These are phyloP conservation scores for Blastomyces emzantsi DNA, from an alignment of 2,329 filamentous ascomycete genomes.

Conservation along the genomic window DNA sequence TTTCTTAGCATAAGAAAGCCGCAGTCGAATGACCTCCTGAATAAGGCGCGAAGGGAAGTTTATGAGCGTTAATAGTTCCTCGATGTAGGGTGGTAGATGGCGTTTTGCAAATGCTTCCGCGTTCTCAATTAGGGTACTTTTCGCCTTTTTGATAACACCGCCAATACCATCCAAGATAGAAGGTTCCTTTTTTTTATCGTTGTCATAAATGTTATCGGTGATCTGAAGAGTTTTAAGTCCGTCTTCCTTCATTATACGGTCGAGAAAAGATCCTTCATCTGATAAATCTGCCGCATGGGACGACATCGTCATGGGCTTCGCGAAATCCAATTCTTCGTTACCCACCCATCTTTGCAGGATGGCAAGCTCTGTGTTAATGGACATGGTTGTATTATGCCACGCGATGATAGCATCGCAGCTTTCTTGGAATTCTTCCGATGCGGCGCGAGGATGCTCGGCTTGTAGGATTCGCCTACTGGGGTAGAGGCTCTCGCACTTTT, in stretches of 20 bases:
- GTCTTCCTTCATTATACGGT: conserved; percentile 91
- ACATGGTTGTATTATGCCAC: conserved; percentile 94
- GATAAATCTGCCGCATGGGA: conserved; percentile 63
- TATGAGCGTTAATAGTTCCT: conserved; percentile 89
- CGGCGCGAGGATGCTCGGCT: conserved; percentile 63
- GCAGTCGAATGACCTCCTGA: conserved; percentile 90
- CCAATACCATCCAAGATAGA: conserved; percentile 81
- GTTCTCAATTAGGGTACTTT: conserved; percentile 80
- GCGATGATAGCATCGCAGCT: conserved; percentile 83
- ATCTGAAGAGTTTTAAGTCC: conserved; percentile 86
- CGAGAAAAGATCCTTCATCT: conserved; percentile 89
- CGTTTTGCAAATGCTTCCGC: conserved; percentile 75
- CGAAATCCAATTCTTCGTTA: conserved; percentile 89
- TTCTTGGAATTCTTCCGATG: conserved; percentile 66
- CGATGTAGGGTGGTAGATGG: conserved; percentile 90
- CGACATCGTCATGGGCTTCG: conserved; percentile 60
- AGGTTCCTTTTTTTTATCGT: conserved; percentile 42
- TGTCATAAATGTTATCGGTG: conserved; percentile 37
- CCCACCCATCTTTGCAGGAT: conserved; percentile 95
- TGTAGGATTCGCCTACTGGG: conserved; percentile 69
- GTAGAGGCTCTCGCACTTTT: conserved; percentile 77
- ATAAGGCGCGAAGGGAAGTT: conserved; percentile 95
- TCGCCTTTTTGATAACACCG: conserved; percentile 84
- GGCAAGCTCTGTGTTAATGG: conserved; percentile 89
- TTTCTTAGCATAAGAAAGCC: conserved; percentile 82